Evolutionary conservation across 805 yeast genomes (phyloP), one percentile per base, ranked within the genome.

Genomic region (Brettanomyces naardenensis): DNA sequence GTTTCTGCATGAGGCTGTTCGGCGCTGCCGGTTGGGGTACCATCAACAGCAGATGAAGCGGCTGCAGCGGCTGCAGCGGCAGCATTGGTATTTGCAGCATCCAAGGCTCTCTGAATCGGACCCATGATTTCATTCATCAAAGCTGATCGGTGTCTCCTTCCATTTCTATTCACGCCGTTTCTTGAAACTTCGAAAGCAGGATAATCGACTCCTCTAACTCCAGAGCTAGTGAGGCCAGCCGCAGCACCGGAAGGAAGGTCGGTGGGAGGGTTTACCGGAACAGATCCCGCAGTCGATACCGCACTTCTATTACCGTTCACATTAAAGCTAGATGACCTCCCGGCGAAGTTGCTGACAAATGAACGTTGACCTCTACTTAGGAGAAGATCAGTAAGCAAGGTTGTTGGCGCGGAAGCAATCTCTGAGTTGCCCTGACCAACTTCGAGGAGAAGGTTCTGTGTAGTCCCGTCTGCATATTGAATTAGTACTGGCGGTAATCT

Each of bases 121-220:
- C 49, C 49, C 7, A 48, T 43, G 18, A 56, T 34, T 14, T 49
- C 42, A 20, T 54, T 52, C 13, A 56, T 34, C 7, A 51, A 39
- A 15, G 48, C 48, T 20, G 41, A 21, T 1, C 44, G 43, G 17
- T 47, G 43, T 18, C 42, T 36, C 29, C 46, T 35, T 15, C 47
- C 46, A 11, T 54, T 55, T n/a, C 54, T 45, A 38, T 47, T 54
- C 4, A 58, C 49, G 4, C 64, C 63, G 9, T 53, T 53, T 22
- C 52, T 42, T 1, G 64, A 54, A 13, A 58, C 62, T 38, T 59
- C 66, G 42, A 60, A 60, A 1, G 63, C 62, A 5, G 66, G 65
- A 36, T 44, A 56, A 36, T 61, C 65, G 13, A 60, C 18, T 2
- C 65, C 64, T 29, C 63, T 48, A n/a, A 54, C 39, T 1, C 57